A percentile compares a stretch with the other conserved stretches of the same genome.
Conservation (phyloP, 805 yeast species). For the Kodamaea neixiangensis region DNA sequence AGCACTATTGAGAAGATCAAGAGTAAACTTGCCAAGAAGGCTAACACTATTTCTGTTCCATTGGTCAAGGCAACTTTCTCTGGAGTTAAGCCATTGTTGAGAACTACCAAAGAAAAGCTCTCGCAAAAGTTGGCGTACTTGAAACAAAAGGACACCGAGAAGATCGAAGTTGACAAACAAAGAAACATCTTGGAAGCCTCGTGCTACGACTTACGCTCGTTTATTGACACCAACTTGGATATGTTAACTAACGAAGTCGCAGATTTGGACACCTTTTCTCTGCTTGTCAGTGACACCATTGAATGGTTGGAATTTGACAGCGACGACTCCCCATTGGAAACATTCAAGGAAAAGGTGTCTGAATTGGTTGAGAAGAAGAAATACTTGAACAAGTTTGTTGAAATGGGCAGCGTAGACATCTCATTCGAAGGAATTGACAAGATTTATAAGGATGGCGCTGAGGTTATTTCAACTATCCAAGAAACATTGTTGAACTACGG, state of each 20-base stretch:
- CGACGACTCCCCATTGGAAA: slow-evolving; percentile 45
- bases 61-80: slow-evolving; percentile 52
- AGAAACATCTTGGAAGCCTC: slow-evolving; percentile 71
- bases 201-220: slow-evolving; percentile 68
- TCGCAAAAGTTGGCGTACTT: slow-evolving; percentile 51
- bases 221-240: slow-evolving; percentile 55
- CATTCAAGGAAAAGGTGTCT: slow-evolving; percentile 26
- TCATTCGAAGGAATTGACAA: slow-evolving; percentile 46
- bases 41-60: slow-evolving; percentile 24
- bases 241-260: slow-evolving; percentile 40
- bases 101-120: slow-evolving; percentile 46
- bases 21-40: background rate
- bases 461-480: slow-evolving; percentile 44
- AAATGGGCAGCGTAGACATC: slow-evolving; percentile 48
- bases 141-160: slow-evolving; percentile 55
- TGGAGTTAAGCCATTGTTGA: slow-evolving; percentile 32
- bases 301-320: slow-evolving; percentile 83
- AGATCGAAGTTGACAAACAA: slow-evolving; percentile 54
- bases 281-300: slow-evolving; percentile 47
- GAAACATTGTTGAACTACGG: slow-evolving; percentile 46
- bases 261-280: slow-evolving; percentile 26
- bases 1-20: slow-evolving; percentile 18
- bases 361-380: slow-evolving; percentile 20
- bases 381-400: slow-evolving; percentile 35
- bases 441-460: slow-evolving; percentile 45